Conservation (phyloP, 768 basidiomycete species). For the Tricholoma furcatifolium region DNA sequence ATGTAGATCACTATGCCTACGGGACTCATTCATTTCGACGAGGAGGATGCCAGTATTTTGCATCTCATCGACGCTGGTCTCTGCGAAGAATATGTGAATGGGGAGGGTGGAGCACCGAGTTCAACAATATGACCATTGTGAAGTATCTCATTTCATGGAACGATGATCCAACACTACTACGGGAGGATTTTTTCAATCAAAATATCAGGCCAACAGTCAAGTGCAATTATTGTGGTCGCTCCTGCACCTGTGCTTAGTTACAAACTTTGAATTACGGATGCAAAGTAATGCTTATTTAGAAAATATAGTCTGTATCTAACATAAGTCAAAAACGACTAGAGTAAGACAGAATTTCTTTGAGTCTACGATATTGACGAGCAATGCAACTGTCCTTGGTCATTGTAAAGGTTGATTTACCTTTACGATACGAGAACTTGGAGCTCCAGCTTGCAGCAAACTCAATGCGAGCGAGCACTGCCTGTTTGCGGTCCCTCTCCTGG, state of each 20-base stretch:
- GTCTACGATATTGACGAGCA: constrained; percentile 7
- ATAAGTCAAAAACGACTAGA: not conserved
- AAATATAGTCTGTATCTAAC: constrained; percentile 1
- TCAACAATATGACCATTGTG: constrained; percentile 36
- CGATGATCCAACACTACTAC: constrained; percentile 28
- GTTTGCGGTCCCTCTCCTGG: constrained; percentile 9
- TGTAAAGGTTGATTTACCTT: constrained; percentile 1
- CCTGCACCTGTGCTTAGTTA: constrained; percentile 29
- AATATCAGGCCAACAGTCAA: constrained; percentile 18
- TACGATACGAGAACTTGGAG: constrained; percentile 16
- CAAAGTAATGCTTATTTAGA: not conserved
- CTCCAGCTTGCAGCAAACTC: constrained; percentile 17
- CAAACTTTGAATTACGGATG: no score
- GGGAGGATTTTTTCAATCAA: constrained; percentile 37
- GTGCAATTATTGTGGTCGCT: constrained; percentile 29
- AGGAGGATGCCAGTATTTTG: constrained; percentile 40
- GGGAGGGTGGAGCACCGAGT: constrained; percentile 45
- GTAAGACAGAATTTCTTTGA: constrained; percentile 3
- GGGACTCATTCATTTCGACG: no score
- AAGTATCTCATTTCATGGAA: constrained; percentile 45
- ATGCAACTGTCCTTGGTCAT: constrained; percentile 14
- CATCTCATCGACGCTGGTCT: constrained; percentile 29
- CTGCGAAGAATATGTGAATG: constrained; percentile 41
- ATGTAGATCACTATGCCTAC: constrained; percentile 33
- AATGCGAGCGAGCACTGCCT: not conserved